Percentiles rank a stretch among this genome's conserved stretches.
phyloP scores from a whole-genome alignment of 331 rosid genomes.

The Rosa hybrid region DNA sequence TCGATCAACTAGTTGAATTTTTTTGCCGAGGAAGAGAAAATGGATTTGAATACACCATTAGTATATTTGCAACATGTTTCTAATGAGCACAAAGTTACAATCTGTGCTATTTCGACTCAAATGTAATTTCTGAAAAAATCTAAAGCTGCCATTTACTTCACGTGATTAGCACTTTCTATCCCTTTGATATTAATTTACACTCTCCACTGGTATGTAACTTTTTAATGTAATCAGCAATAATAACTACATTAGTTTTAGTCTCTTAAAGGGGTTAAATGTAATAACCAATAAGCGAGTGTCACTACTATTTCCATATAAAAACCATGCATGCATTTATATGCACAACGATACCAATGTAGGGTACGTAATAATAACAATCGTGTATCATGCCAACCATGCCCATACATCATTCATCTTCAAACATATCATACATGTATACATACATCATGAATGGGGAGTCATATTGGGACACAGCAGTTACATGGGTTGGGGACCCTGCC shows the following conservation, averaged over 20 bases:
- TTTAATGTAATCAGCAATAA: background rate
- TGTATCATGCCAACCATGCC: background rate
- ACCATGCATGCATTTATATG: background rate
- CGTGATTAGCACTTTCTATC: too few relatives aligned
- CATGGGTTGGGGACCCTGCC: slow-evolving; percentile 10
- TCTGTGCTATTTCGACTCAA: background rate
- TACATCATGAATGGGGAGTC: background rate
- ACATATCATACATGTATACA: background rate
- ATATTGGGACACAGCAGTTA: slow-evolving; percentile 5
- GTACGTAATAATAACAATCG: background rate
- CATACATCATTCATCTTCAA: background rate
- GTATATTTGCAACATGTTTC: too few relatives aligned
- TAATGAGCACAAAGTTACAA: background rate
- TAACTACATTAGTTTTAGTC: too few relatives aligned
- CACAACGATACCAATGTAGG: background rate
- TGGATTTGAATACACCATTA: too few relatives aligned
- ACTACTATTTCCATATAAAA: background rate
- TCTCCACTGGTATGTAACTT: too few relatives aligned
- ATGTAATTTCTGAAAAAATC: background rate
- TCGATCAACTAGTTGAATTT: too few relatives aligned
- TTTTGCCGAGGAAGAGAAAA: too few relatives aligned
- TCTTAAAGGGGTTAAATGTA: background rate
- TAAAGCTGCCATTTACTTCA: background rate
- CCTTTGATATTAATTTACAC: too few relatives aligned
- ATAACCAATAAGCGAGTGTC: background rate